Percentiles rank a stretch among this genome's conserved stretches.
phyloP scores from a whole-genome alignment of 2,329 filamentous ascomycete genomes.

The Xylariomycetidae sp. region DNA sequence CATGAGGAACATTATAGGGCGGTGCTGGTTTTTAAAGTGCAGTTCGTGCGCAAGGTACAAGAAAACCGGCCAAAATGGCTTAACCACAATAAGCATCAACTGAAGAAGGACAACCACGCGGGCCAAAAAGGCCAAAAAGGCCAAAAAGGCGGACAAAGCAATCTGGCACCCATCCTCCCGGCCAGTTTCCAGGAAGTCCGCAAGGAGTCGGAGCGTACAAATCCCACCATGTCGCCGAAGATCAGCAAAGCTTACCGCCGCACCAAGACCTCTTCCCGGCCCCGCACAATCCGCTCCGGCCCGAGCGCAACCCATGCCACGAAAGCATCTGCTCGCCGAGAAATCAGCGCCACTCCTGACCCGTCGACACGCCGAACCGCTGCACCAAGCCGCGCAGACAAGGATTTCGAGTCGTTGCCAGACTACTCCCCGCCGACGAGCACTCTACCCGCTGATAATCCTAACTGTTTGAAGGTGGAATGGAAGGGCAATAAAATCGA shows the following conservation, averaged over 20 bases:
- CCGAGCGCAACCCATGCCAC: constrained; percentile 17
- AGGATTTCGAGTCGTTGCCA: constrained; percentile 65
- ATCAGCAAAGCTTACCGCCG: constrained; percentile 17
- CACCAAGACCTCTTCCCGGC: no score
- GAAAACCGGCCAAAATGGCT: constrained; percentile 43
- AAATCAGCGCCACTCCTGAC: constrained; percentile 41
- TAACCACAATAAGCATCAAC: no score
- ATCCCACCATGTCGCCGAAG: constrained; percentile 26
- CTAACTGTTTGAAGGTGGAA: constrained; percentile 74
- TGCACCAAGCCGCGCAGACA: constrained; percentile 71
- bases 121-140: constrained; percentile 32
- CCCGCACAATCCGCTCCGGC: constrained; percentile 24
- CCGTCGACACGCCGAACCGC: constrained; percentile 42
- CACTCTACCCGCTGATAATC: constrained; percentile 59
- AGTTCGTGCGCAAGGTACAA: constrained; percentile 41
- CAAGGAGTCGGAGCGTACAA: constrained; percentile 27
- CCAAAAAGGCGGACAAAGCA: constrained; percentile 28
- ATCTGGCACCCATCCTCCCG: constrained; percentile 35
- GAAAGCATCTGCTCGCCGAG: constrained; percentile 23
- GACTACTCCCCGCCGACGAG: constrained; percentile 66
- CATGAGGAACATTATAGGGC: constrained; percentile 48
- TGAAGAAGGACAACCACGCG: no score
- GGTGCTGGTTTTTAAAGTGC: constrained; percentile 45
- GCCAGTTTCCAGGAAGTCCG: constrained; percentile 31
- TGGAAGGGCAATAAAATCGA: constrained; percentile 81